Evolutionary conservation across 352 stramenopile species (phyloP), one percentile per base, ranked within the genome.

Genomic region (Saprolegnia diclina): DNA sequence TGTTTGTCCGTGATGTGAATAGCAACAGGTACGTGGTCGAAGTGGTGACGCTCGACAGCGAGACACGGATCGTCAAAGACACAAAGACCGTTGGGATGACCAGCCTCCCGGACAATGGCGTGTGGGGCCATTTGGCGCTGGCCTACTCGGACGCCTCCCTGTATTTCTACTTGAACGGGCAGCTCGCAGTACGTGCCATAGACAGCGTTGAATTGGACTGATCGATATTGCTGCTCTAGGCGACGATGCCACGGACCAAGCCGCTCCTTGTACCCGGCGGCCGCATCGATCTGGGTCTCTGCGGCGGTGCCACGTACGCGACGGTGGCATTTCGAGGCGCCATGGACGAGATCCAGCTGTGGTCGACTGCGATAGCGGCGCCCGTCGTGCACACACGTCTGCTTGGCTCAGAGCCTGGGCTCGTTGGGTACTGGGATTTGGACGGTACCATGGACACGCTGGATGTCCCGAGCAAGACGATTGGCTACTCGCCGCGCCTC

Each of bases 381-480:
- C n/a, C n/a, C n/a, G n/a, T 5, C n/a, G 11, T 10, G 53, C 62
- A 22, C 13, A 10, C 18, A 19, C 42, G 19, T 5, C 21, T 67
- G 13, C 24, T 5, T 46, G 63, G 63, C 29, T 44, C 62, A 11
- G 63, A 69, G 62, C 10, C 26, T 13, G 63, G 63, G 11, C 63
- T 69, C n/a, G n/a, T 61, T 13, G 63, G 63, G 0, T 69, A 69
- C 37, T 69, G 63, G 63, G 53, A 69, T 53, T 61, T 69, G 13
- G 22, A 69, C 22, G 62, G 29, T n/a, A 14, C 16, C 10, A 22
- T 45, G 19, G 16, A 5, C 32, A 53, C 45, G 1, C 63, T 69
- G 3, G 21, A 57, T 7, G 24, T 63, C 16, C 29, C 53, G 40
- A 62, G 45, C 63, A 59, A 63, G 22, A 38, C 63, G 11, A 57